These are phyloP conservation scores for Ophiorrhiza pumila DNA, from an alignment of 257 asterid species.

Conservation along the genomic window DNA sequence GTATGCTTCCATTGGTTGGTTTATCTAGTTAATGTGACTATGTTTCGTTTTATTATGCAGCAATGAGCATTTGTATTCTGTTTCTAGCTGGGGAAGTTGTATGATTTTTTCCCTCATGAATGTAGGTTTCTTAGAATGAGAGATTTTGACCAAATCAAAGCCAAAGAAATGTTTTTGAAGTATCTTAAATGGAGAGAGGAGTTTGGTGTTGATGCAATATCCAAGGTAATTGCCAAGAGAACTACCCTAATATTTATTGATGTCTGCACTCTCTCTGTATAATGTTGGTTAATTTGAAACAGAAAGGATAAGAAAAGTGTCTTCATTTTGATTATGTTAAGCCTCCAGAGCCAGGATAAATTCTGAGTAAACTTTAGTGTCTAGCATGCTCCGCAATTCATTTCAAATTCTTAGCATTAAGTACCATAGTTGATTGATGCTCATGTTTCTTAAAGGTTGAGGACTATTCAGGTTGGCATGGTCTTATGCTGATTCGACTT, in stretches of 20 bases:
- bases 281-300: too few relatives aligned
- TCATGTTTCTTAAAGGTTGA: neutral
- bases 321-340: neutral
- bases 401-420: neutral
- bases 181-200: slow-evolving; percentile 72
- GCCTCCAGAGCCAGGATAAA: neutral
- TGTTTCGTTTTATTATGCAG: too few relatives aligned
- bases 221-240: slow-evolving; percentile 31
- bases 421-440: neutral
- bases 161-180: slow-evolving; percentile 52
- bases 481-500: neutral
- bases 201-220: slow-evolving; percentile 47
- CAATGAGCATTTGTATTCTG: too few relatives aligned
- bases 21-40: neutral
- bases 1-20: slow-evolving; percentile 22
- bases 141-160: slow-evolving; percentile 51
- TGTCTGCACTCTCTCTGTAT: too few relatives aligned
- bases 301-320: neutral
- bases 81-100: neutral
- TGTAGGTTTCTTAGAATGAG: slow-evolving; percentile 75
- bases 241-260: neutral
- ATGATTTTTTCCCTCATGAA: neutral
- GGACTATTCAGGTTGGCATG: neutral
- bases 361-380: neutral
- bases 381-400: neutral